Conservation (phyloP, 2,329 filamentous ascomycete species). For the Aspergillus sp. region DNA sequence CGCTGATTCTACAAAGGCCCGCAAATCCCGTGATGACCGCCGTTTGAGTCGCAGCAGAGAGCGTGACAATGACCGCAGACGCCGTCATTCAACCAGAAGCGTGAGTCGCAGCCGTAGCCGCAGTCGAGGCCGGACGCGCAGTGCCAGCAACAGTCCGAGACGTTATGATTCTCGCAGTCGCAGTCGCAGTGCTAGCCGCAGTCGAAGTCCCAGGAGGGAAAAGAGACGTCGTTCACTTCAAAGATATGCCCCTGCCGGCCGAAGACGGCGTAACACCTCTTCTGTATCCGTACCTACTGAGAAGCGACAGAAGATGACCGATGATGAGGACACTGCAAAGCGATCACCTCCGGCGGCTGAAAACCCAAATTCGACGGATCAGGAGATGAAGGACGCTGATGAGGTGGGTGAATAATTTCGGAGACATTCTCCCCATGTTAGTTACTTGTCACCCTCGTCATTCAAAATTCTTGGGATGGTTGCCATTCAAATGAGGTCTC, state of each 20-base stretch:
- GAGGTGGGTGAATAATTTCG: constrained; percentile 27
- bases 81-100: constrained; percentile 19
- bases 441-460: no score
- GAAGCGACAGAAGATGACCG: constrained; percentile 38
- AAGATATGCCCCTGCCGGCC: constrained; percentile 40
- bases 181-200: constrained; percentile 28
- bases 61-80: constrained; percentile 26
- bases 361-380: constrained; percentile 10
- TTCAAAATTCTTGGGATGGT: constrained; percentile 3
- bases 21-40: constrained; percentile 37
- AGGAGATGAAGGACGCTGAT: constrained; percentile 19
- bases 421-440: no score
- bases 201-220: constrained; percentile 28
- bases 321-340: constrained; percentile 25
- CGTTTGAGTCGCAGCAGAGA: constrained; percentile 35
- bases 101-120: constrained; percentile 22
- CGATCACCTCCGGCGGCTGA: constrained; percentile 15
- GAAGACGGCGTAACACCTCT: constrained; percentile 38
- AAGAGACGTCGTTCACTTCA: constrained; percentile 42
- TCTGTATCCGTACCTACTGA: constrained; percentile 38
- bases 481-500: constrained; percentile 3
- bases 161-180: constrained; percentile 23
- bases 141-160: constrained; percentile 25
- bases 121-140: constrained; percentile 2
- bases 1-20: constrained; percentile 48